A percentile compares a stretch with the other conserved stretches of the same genome.
Conservation (phyloP, 1,284 basidiomycete species). For the Wolfiporia cocos region DNA sequence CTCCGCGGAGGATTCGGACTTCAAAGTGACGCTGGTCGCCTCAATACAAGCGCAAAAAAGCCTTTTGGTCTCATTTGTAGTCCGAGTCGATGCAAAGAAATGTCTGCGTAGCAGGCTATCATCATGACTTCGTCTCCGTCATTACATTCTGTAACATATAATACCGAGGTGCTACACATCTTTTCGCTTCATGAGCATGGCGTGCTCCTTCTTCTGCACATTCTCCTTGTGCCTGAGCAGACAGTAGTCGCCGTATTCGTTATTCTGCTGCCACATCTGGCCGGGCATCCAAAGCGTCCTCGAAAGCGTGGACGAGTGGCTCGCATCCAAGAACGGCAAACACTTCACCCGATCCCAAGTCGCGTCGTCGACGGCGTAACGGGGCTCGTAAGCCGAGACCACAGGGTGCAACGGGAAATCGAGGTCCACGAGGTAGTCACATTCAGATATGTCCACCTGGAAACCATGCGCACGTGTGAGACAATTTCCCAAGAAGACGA, state of each 20-base stretch:
- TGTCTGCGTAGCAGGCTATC: not conserved
- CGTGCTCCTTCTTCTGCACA: slow-evolving; percentile 36
- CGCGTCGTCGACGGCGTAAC: slow-evolving; percentile 56
- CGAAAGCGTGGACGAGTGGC: slow-evolving; percentile 65
- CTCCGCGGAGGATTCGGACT: slow-evolving; percentile 1
- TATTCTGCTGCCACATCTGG: slow-evolving; percentile 52
- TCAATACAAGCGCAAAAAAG: too few relatives aligned
- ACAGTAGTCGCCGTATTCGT: slow-evolving; percentile 70
- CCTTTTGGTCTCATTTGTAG: too few relatives aligned
- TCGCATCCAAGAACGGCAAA: slow-evolving; percentile 75
- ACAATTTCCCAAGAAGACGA: slow-evolving; percentile 1
- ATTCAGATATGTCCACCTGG: slow-evolving; percentile 69
- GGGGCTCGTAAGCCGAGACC: slow-evolving; percentile 63
- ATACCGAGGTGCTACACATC: slow-evolving; percentile 8
- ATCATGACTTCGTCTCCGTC: not conserved
- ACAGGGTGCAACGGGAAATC: slow-evolving; percentile 69
- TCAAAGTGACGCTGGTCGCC: too few relatives aligned
- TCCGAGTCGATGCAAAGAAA: too few relatives aligned
- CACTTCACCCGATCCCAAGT: slow-evolving; percentile 79
- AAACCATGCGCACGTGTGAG: slow-evolving; percentile 5
- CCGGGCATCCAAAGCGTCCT: slow-evolving; percentile 78
- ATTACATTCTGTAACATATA: slow-evolving; percentile 2
- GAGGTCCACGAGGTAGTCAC: slow-evolving; percentile 86
- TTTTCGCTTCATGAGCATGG: slow-evolving; percentile 17
- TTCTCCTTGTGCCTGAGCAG: slow-evolving; percentile 48